Conservation (phyloP, 2,329 filamentous ascomycete species). For the Exophiala calicioides region DNA sequence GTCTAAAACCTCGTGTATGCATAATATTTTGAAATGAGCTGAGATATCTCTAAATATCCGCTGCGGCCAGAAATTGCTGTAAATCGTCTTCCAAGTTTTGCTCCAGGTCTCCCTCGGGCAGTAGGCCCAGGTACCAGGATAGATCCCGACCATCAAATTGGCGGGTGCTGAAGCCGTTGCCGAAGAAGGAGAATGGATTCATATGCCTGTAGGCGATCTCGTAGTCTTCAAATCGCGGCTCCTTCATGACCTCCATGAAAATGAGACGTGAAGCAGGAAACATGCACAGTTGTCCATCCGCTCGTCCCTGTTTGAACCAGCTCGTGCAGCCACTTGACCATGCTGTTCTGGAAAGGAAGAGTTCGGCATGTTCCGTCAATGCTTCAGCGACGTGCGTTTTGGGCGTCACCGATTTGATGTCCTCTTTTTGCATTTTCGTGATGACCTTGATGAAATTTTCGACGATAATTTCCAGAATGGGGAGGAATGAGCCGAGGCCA, state of each 20-base stretch:
- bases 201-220: constrained; percentile 44
- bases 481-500: constrained; percentile 27
- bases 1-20: too few relatives aligned
- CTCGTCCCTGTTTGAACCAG: constrained; percentile 29
- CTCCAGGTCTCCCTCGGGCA: constrained; percentile 18
- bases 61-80: too few relatives aligned
- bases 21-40: too few relatives aligned
- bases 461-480: constrained; percentile 17
- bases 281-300: constrained; percentile 34
- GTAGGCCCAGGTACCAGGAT: constrained; percentile 41
- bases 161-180: constrained; percentile 45
- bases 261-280: constrained; percentile 43
- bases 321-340: constrained; percentile 17
- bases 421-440: constrained; percentile 26
- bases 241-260: constrained; percentile 41
- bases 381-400: constrained; percentile 49
- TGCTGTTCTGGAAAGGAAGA: constrained; percentile 41
- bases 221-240: constrained; percentile 44
- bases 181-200: constrained; percentile 39
- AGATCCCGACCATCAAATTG: constrained; percentile 52
- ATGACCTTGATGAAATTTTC: constrained; percentile 23
- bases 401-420: constrained; percentile 35
- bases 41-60: too few relatives aligned
- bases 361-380: constrained; percentile 50
- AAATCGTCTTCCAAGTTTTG: constrained; percentile 19